These are phyloP conservation scores for Ceratocystis harringtonii DNA, from an alignment of 2,329 filamentous ascomycete species.

Conservation along the genomic window DNA sequence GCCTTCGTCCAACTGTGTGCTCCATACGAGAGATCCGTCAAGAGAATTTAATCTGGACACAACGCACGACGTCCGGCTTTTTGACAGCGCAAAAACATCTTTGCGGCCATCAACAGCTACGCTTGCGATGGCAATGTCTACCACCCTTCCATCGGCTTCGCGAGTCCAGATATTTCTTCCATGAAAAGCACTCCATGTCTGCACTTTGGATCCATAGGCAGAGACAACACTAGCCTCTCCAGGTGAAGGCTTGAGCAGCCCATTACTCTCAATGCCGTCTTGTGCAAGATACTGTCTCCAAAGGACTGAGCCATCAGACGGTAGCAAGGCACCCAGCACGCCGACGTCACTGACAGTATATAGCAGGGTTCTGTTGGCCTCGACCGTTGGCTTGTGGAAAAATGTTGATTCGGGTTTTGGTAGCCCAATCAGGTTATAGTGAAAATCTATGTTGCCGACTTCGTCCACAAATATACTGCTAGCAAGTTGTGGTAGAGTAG, in stretches of 20 bases:
- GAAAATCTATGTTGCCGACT: constrained; percentile 82
- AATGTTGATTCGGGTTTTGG: constrained; percentile 76
- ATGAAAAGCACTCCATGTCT: constrained; percentile 69
- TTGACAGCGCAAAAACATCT: constrained; percentile 57
- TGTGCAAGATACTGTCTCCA: constrained; percentile 69
- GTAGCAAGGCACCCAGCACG: constrained; percentile 77
- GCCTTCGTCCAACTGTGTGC: constrained; percentile 30
- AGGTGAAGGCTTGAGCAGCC: constrained; percentile 57
- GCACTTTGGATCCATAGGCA: constrained; percentile 53
- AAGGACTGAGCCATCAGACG: constrained; percentile 64
- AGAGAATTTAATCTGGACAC: constrained; percentile 59
- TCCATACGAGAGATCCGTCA: constrained; percentile 65
- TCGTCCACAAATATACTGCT: constrained; percentile 76
- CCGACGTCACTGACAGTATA: constrained; percentile 80
- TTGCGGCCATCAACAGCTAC: constrained; percentile 48
- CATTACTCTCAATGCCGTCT: constrained; percentile 31
- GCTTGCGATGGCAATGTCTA: constrained; percentile 65
- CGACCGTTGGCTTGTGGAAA: constrained; percentile 74
- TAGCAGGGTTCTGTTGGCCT: constrained; percentile 74
- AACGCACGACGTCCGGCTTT: constrained; percentile 40
- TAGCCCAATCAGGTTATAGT: constrained; percentile 73
- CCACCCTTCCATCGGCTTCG: constrained; percentile 41
- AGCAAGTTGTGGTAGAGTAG: constrained; percentile 26
- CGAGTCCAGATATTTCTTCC: constrained; percentile 66
- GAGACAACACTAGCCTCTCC: constrained; percentile 64